Conservation (phyloP, 2,329 filamentous ascomycete species). For the Phoma sp. region DNA sequence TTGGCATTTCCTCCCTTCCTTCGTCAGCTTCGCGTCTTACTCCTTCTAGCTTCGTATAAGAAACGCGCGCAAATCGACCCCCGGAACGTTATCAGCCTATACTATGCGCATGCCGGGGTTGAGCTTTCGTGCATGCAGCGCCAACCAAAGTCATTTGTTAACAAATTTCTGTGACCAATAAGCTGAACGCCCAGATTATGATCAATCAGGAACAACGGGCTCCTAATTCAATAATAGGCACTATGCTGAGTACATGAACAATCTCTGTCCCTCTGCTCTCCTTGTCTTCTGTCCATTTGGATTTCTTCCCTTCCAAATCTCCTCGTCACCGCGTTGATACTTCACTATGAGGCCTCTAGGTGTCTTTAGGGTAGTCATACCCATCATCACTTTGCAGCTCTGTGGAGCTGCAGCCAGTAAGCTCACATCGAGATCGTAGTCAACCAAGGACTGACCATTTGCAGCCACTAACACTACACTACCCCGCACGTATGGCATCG, state of each 20-base stretch:
- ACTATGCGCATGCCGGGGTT: neutral
- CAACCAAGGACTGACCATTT: neutral
- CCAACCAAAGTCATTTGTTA: neutral
- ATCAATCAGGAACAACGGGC: slow-evolving; percentile 5
- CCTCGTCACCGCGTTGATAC: too few relatives aligned
- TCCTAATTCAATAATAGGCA: neutral
- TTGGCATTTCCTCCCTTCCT: neutral
- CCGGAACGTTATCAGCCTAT: neutral
- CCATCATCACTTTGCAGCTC: neutral
- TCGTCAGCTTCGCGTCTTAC: neutral
- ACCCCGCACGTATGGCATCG: slow-evolving; percentile 31
- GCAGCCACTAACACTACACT: slow-evolving; percentile 17
- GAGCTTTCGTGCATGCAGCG: neutral
- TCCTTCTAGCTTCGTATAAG: neutral
- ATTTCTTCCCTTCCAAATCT: neutral
- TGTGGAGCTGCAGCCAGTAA: neutral
- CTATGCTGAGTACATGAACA: neutral
- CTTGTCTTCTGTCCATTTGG: neutral
- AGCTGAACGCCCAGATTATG: neutral
- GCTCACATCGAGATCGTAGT: neutral
- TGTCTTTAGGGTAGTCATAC: neutral
- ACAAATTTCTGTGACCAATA: neutral
- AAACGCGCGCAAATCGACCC: slow-evolving; percentile 19
- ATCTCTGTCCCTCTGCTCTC: neutral
- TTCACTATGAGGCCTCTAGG: neutral